Evolutionary conservation across 257 asterid genomes (phyloP), one percentile per base, ranked within the genome.

Genomic region (Capsicum rhomboideum): DNA sequence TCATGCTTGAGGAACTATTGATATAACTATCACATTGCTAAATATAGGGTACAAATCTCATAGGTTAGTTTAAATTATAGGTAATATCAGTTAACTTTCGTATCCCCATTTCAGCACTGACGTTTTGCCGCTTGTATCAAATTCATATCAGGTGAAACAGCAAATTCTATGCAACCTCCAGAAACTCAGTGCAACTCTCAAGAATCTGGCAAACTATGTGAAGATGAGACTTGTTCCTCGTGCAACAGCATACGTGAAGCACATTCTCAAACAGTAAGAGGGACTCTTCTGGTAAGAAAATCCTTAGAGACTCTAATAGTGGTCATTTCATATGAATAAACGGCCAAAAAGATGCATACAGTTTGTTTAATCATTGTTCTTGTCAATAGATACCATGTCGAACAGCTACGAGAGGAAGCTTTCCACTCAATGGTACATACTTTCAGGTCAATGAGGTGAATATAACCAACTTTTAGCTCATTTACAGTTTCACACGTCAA

Each of bases 341-440:
- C 18, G 14, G 78, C 66, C 37, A 49, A 82, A 46, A 34, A 21
- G 64, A 83, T 89, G 26, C 58, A 80, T 83, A 26, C 63, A 28
- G 17, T 77, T 28, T 77, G 28, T 7, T 77, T 77, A 77, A 49
- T 77, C 61, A 17, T 49, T 23, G 58, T 50, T 77, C 83, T 58
- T 79, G 82, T 74, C 86, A 80, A 87, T 93, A 97, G 98, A 90
- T 95, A 89, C 98, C 98, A 63, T 95, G 99, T 87, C 94, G 99
- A 91, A 96, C 98, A 84, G 99, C 98, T 82, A 96, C 93, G 98
- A 91, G 96, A 88, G 99, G 99, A 86, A 96, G 99, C 90, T 96
- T 96, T 90, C 99, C 99, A 10, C 92, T 96, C 59, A 96, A 96
- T 87, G 99, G 99, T 78, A 96, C 99, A 40, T 96, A 96, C 85